Base-by-base conservation (phyloP, 768 basidiomycete species). In the Suillus subaureus region DNA sequence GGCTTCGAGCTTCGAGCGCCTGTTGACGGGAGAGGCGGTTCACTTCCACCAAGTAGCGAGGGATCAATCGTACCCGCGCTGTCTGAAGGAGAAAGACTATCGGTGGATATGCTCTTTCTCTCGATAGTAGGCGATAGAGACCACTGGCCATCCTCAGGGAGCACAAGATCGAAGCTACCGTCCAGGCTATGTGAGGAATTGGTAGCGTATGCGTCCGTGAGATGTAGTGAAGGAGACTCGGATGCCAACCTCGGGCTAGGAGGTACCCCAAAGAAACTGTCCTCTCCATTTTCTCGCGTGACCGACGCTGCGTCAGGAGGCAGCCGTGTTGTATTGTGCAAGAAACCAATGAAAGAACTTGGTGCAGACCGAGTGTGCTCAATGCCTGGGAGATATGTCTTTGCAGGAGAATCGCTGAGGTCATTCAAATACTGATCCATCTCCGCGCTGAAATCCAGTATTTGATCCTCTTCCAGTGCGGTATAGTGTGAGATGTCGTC, bases 381-480 rank as follows among this genome's bases (percentile, higher is more conserved):
- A 6, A 15, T 23, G 23, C 35, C 49, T 45, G 31, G 12, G 26
- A 45, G 40, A 16, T 13, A 51, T 15, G 23, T 42, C 26, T 69
- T 75, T 40, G 58, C 54, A 21, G 69, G 75, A 28, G 75, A 70
- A 51, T 70, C 71, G 18, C 64, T 43, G 15, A 77, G 40, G 31
- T 71, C 77, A 42, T 75, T 72, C 28, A 77, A 67, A 45, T 71
- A 76, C 52, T 65, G 68, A 35, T 74, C 56, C 70, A 77, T 75
- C 33, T 75, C 75, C 9, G 60, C 63, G 23, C 67, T 71, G 35
- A 47, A n/a, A 31, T 71, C 73, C 8, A 66, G n/a, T 16, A 21
- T 39, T 13, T 43, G 39, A 45, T 23, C 28, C 26, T 26, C 47
- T 55, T 63, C 62, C 18, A 37, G 49, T 39, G 11, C 9, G 18